Conservation (phyloP, 1,284 basidiomycete genomes). For the Ceratobasidium papillatum region DNA sequence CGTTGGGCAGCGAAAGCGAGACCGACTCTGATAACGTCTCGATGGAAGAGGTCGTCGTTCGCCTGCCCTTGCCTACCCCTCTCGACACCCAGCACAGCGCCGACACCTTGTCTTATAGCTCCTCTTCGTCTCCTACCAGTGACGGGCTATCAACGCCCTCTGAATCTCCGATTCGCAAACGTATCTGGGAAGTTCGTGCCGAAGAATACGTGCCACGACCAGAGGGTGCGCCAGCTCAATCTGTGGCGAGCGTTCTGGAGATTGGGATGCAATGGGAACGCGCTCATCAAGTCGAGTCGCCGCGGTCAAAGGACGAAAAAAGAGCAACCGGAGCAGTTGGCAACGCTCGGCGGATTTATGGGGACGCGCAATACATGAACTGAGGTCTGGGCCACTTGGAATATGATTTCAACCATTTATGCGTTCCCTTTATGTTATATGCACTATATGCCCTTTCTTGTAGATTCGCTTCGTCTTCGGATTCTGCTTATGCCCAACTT, state of each 20-base stretch:
- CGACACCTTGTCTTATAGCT: not conserved
- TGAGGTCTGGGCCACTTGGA: not conserved
- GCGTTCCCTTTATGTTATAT: slow-evolving; percentile 13
- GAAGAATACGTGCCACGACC: slow-evolving; percentile 34
- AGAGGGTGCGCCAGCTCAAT: slow-evolving; percentile 9
- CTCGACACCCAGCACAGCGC: slow-evolving; percentile 1
- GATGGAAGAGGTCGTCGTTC: slow-evolving; percentile 5
- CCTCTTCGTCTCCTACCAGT: not conserved
- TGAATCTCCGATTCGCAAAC: slow-evolving; percentile 3
- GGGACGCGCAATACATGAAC: slow-evolving; percentile 37
- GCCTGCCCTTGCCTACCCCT: not conserved
- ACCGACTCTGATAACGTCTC: slow-evolving; percentile 23
- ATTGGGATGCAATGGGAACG: slow-evolving; percentile 39
- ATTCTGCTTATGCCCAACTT: not conserved
- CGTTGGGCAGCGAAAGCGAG: not conserved
- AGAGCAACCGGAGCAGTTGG: slow-evolving; percentile 7
- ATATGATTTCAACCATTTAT: not conserved
- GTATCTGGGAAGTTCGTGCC: slow-evolving; percentile 35
- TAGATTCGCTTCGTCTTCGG: slow-evolving; percentile 19
- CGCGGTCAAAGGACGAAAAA: slow-evolving; percentile 13
- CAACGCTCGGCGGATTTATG: slow-evolving; percentile 22
- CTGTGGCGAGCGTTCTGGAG: slow-evolving; percentile 35
- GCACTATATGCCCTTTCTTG: slow-evolving; percentile 30
- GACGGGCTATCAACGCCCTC: not conserved
- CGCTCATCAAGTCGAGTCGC: slow-evolving; percentile 1